Evolutionary conservation across 2,329 filamentous ascomycete genomes (phyloP).

Genomic region (Erysiphe pulchra): DNA sequence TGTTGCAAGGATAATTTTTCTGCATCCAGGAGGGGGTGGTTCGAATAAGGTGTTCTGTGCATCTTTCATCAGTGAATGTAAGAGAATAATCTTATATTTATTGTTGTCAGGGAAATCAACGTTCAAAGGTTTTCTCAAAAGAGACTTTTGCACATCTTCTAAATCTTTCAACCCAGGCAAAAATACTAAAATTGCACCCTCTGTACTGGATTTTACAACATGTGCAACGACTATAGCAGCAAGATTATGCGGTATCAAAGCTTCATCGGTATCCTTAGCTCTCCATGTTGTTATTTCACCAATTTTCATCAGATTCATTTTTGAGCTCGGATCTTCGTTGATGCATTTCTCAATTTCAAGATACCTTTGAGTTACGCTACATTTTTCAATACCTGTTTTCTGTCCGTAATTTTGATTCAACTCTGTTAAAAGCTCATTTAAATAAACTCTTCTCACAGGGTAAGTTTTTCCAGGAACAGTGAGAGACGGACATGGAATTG

Average conservation of each 20-base stretch:
- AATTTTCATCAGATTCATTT: background rate
- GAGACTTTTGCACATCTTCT: slow-evolving; percentile 21
- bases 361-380: background rate
- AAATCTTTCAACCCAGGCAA: slow-evolving; percentile 71
- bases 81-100: slow-evolving; percentile 34
- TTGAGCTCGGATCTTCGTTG: background rate
- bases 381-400: background rate
- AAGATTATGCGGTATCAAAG: slow-evolving; percentile 26
- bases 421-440: slow-evolving; percentile 19
- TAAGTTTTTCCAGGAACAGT: slow-evolving; percentile 71
- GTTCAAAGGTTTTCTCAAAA: slow-evolving; percentile 40
- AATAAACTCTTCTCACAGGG: slow-evolving; percentile 63
- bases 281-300: background rate
- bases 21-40: slow-evolving; percentile 42
- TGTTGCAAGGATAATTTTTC: slow-evolving; percentile 81
- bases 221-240: slow-evolving; percentile 74
- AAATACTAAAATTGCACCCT: slow-evolving; percentile 78
- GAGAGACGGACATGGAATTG: slow-evolving; percentile 47
- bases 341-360: background rate
- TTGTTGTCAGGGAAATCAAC: background rate
- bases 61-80: slow-evolving; percentile 74
- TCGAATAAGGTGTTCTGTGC: slow-evolving; percentile 70
- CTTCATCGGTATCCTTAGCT: background rate
- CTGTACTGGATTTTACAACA: slow-evolving; percentile 48
- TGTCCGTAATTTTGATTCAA: background rate